Base-by-base conservation (phyloP, 1,284 basidiomycete species). In the Sparassis latifolia region DNA sequence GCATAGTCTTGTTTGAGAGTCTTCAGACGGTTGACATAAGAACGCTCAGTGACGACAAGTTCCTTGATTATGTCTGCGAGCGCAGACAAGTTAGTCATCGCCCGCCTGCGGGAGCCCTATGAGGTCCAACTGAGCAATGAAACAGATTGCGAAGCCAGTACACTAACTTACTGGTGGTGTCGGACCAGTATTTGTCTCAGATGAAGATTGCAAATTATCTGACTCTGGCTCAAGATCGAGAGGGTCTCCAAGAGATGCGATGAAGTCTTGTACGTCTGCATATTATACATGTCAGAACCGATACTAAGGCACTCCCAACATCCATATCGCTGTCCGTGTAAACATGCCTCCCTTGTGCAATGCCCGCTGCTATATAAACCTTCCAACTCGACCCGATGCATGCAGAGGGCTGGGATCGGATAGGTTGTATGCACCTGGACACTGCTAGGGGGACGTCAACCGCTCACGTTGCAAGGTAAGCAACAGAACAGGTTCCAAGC, bases 1-100 rank as follows among this genome's bases (percentile, higher is more conserved):
- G 94, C 94, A 64, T 97, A 98, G 55, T 87, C 82, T 32, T 76
- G 67, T 69, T 91, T 90, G 58, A 92, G 78, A 35, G 79, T 81
- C 56, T 76, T 78, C 10, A 92, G 75, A 28, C 86, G 80, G 58
- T 78, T 80, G 59, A 92, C 84, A 62, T 91, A 90, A 42, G 84
- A 82, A 50, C 80, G 78, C 66, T 92, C 89, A 37, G 89, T 90
- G 43, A 78, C 74, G 30, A 92, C 78, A 31, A 91, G 78, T 66
- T 92, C 89, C 57, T 82, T 84, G 57, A 90, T 74, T 55, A 85
- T 77, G 45, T 88, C 84, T 39, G 74, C 67, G 42, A 90, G 74
- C 2, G 82, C 80, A 50, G 80, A 77, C 6, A 78, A 68, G 61
- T 88, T 78, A 7, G 84, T 80, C 41, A 78, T 68, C 10, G 79